phyloP scores from a whole-genome alignment of 768 basidiomycete genomes.

The Xerocomellus intermedius region DNA sequence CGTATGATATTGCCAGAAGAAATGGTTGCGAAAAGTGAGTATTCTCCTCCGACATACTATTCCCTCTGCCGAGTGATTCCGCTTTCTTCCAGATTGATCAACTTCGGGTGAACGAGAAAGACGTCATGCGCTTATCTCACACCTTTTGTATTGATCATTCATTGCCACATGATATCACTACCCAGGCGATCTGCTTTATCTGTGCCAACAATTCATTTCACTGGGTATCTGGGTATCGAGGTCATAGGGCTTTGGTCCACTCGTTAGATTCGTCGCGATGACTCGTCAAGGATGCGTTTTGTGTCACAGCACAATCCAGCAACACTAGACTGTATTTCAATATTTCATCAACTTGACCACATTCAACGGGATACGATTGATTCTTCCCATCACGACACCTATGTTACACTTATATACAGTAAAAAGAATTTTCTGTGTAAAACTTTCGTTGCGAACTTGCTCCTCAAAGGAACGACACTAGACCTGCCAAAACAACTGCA shows the following conservation, averaged over 20 bases:
- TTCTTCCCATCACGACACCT: no score
- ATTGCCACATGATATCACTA: no score
- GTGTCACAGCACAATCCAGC: not conserved
- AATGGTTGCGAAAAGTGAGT: conserved; percentile 81
- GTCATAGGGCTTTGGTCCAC: not conserved
- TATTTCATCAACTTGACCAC: not conserved
- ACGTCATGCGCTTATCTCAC: not conserved
- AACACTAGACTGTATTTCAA: not conserved
- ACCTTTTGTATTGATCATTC: no score
- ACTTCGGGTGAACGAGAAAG: not conserved
- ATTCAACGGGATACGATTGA: not conserved
- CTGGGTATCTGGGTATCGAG: not conserved
- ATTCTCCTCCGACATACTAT: no score
- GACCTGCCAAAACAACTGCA: conserved; percentile 8
- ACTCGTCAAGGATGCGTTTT: not conserved
- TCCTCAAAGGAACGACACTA: conserved; percentile 15
- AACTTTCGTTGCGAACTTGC: not conserved
- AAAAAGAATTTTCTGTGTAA: not conserved
- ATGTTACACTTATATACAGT: not conserved
- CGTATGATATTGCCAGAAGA: conserved; percentile 76
- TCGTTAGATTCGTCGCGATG: not conserved
- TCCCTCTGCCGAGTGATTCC: not conserved
- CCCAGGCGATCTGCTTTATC: not conserved
- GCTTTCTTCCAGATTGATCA: not conserved
- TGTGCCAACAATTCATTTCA: not conserved